A percentile compares a stretch with the other conserved stretches of the same genome.
Conservation (phyloP, 2,329 filamentous ascomycete genomes). For the Lachnellula arida region DNA sequence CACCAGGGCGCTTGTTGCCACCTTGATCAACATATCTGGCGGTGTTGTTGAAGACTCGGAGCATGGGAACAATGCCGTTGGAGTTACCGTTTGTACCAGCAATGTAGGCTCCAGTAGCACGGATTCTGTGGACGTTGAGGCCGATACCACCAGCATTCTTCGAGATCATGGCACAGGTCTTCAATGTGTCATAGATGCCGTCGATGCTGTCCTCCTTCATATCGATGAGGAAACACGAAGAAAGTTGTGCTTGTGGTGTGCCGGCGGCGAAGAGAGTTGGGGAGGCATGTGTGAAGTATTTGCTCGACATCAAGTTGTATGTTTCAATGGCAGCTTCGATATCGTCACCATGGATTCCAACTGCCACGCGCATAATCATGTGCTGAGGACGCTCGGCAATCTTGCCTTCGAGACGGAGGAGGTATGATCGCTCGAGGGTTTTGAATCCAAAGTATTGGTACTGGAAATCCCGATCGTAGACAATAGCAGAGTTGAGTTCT, state of each 20-base stretch:
- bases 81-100: constrained; percentile 97
- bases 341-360: constrained; percentile 93
- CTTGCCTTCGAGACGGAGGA: constrained; percentile 91
- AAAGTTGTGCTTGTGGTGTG: constrained; percentile 89
- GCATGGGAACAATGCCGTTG: constrained; percentile 96
- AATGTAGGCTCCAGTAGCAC: constrained; percentile 96
- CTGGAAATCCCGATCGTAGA: constrained; percentile 99
- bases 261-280: constrained; percentile 98
- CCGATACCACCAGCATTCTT: constrained; percentile 99
- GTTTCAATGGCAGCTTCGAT: constrained; percentile 95
- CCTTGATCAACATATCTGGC: constrained; percentile 98
- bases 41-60: constrained; percentile 98
- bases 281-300: constrained; percentile 97
- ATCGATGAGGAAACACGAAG: constrained; percentile 97
- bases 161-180: constrained; percentile 99
- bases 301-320: constrained; percentile 98
- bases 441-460: constrained; percentile 99
- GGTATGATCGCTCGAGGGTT: constrained; percentile 95
- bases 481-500: constrained; percentile 96
- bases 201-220: constrained; percentile 99
- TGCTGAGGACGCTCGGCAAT: constrained; percentile 97
- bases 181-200: constrained; percentile 97
- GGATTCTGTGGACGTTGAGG: constrained; percentile 92
- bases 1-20: constrained; percentile 97
- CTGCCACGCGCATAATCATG: constrained; percentile 99